Evolutionary conservation across 2,329 filamentous ascomycete genomes (phyloP), one percentile per base, ranked within the genome.

Genomic region (Alternaria sp.): DNA sequence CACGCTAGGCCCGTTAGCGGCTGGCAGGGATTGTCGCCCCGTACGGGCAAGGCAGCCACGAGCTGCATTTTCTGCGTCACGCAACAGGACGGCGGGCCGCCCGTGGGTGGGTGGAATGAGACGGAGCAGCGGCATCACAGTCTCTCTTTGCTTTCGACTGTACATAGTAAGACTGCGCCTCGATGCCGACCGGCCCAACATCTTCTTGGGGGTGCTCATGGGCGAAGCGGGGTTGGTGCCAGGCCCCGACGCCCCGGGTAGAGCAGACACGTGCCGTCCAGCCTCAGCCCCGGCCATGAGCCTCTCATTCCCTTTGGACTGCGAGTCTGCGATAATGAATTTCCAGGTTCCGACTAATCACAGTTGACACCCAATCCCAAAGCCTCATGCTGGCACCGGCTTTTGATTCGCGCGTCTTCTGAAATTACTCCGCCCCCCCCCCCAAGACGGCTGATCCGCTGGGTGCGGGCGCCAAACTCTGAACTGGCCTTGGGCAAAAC

Each of bases 321-420:
- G 42, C 50, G 37, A 37, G 3, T 17, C 45, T 44, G 42, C 50
- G 37, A 37, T 40, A 46, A 34, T 37, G 61, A 57, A 72, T 68
- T 67, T 57, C 58, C 36, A 29, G 26, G 33, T 37, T 45, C 66
- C 65, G 62, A 40, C 72, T 69, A 76, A 74, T 75, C 70, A 74
- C 68, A 68, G 66, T 69, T 23, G 60, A 56, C 66, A 70, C 67
- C 8, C 24, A 67, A 41, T 55, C 52, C 40, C 17, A 17, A 17
- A 17, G 17, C 17, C 17, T 17, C 17, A 17, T 17, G 17, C 11
- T 33, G 31, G 31, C 13, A 10, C 13, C 10, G 11, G 31, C 31
- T 40, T 40, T 40, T 21, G 21, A 40, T 40, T 40, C 21, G 37
- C 37, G 37, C 37, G 11, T 40, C 37, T 10, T 14, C 52, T 50